A percentile compares a stretch with the other conserved stretches of the same genome.
Conservation (phyloP, 2,329 filamentous ascomycete species). For the Aphanocladium album region DNA sequence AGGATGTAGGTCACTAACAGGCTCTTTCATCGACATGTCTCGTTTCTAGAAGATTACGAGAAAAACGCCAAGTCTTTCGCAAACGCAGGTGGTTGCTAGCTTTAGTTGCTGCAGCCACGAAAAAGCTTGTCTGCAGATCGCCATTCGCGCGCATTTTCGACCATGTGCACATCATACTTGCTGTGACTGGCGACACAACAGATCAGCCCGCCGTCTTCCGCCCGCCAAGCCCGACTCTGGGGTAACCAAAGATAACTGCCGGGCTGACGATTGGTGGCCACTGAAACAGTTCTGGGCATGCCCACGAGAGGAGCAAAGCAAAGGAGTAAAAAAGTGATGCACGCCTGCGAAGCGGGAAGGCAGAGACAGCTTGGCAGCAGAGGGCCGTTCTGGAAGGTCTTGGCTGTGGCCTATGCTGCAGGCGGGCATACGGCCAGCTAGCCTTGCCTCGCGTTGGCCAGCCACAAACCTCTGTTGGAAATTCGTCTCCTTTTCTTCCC, state of each 20-base stretch:
- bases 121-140: constrained; percentile 9
- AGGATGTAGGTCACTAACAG: neutral
- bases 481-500: too few relatives aligned
- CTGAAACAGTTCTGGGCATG: neutral
- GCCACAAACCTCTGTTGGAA: neutral
- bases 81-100: neutral
- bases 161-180: neutral
- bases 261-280: neutral
- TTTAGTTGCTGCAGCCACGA: neutral
- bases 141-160: too few relatives aligned
- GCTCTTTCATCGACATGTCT: neutral
- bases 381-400: constrained; percentile 9
- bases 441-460: neutral
- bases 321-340: neutral
- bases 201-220: neutral
- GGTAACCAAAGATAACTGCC: neutral
- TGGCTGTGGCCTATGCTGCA: neutral
- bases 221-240: neutral
- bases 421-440: neutral
- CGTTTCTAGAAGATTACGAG: neutral
- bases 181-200: neutral
- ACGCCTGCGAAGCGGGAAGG: neutral
- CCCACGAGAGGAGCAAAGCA: neutral
- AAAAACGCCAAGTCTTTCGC: neutral
- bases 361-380: neutral